Base-by-base conservation (phyloP, 163 green algal species). In the Scenedesmus sp. region DNA sequence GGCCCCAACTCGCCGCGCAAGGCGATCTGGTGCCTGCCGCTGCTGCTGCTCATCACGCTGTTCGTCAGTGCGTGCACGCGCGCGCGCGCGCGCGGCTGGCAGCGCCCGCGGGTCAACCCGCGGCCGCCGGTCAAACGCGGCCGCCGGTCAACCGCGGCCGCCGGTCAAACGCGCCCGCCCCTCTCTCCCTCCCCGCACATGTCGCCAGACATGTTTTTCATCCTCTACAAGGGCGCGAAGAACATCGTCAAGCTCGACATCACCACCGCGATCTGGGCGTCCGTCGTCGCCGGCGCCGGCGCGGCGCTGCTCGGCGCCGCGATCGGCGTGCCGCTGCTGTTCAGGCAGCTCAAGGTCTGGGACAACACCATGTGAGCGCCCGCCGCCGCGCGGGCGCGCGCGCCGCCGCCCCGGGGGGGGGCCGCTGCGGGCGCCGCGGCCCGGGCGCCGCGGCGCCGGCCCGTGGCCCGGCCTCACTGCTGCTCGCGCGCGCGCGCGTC, bases 191-290 rank as follows among this genome's bases (percentile, higher is more conserved):
- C n/a, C n/a, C n/a, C n/a, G n/a, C n/a, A n/a, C n/a, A n/a, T n/a
- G n/a, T n/a, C n/a, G n/a, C n/a, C n/a, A n/a, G n/a, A 67, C 31
- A 67, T 67, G 60, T 65, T 85, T 54, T 87, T 88, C 74, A 86
- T 91, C 34, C 79, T 84, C 14, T 45, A 58, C 50, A 29, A 26
- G 50, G 84, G 84, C 64, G 71, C 71, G 45, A 82, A 83, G 24
- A 87, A 80, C 15, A 60, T 78, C 14, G 28, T 60, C 39, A 78
- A 78, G 70, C 22, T 78, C 18, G 9, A 17, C 20, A 62, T 69
- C 6, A 20, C 22, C 13, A 78, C 70, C 15, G 36, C 42, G 17
- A 3, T 78, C 17, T 70, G 54, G 70, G 56, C 45, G 18, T 70
- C 42, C 11, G 51, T 24, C 18, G 53, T 77, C 0, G 63, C 77